A percentile compares a stretch with the other conserved stretches of the same genome.
Conservation (phyloP, 257 asterid species). For the Plantago major region DNA sequence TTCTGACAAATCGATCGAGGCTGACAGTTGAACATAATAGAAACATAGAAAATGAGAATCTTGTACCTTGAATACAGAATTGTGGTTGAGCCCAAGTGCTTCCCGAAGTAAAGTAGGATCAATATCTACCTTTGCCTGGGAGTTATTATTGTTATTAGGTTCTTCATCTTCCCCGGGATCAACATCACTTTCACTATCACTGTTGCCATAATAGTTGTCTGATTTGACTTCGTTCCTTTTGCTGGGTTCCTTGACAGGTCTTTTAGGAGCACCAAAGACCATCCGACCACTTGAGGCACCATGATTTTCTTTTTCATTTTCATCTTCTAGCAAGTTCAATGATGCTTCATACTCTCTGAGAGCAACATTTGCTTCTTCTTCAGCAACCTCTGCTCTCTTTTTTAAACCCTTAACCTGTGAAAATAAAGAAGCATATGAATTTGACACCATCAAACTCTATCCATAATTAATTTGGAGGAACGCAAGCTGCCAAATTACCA, state of each 20-base stretch:
- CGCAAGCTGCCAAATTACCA: slow-evolving; percentile 43
- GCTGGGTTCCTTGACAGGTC: slow-evolving; percentile 35
- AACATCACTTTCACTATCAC: slow-evolving; percentile 66
- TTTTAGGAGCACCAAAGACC: slow-evolving; percentile 67
- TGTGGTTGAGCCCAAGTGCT: slow-evolving; percentile 51
- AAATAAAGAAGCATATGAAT: not conserved
- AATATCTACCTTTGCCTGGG: slow-evolving; percentile 42
- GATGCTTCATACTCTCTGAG: slow-evolving; percentile 68
- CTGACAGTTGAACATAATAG: not conserved
- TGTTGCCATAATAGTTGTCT: slow-evolving; percentile 59
- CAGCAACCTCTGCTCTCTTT: slow-evolving; percentile 70
- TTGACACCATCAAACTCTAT: not conserved
- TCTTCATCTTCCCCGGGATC: slow-evolving; percentile 38
- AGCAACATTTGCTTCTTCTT: slow-evolving; percentile 77
- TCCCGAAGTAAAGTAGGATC: slow-evolving; percentile 64
- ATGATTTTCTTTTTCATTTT: slow-evolving; percentile 26
- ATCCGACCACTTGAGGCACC: slow-evolving; percentile 60
- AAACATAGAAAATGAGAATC: slow-evolving; percentile 2
- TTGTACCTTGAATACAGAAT: slow-evolving; percentile 65
- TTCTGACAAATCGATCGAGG: too few relatives aligned
- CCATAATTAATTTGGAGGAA: too few relatives aligned
- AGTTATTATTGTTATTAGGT: slow-evolving; percentile 26
- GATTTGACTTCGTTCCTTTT: slow-evolving; percentile 26
- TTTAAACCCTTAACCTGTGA: slow-evolving; percentile 60
- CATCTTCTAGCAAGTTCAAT: slow-evolving; percentile 52